Evolutionary conservation across 2,329 filamentous ascomycete genomes (phyloP), one percentile per base, ranked within the genome.

Genomic region (Monilinia fructigena): DNA sequence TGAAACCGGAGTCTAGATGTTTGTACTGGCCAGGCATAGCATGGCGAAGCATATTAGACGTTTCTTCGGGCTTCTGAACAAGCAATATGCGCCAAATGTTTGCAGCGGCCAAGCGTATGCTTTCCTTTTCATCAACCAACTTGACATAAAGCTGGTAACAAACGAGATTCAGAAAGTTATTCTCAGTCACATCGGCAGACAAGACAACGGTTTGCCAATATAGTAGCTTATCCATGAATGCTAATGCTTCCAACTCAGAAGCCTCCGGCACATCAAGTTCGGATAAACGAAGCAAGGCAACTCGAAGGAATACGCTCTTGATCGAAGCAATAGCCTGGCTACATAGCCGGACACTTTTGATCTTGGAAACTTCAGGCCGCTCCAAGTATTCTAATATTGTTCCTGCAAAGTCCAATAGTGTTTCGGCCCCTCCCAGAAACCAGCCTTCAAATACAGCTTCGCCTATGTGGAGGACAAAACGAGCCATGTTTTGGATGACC

Each of bases 181-280:
- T 86, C 55, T 97, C 92, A 8, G 85, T 82, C 3, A 91, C 89
- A 20, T 95, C 86, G 4, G 89, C 87, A 2, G 88, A 89, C 20
- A 99, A 81, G 20, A 99, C 87, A 23, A 97, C 91, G 26, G 92
- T 93, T 76, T 98, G 95, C 95, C 95, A 99, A 77, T 97, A 98
- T 0, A 92, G 87, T 73, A 99, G 86, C 75, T 93, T 94, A 68
- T 91, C 85, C 77, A 99, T 85, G 67, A 96, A 92, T 0, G 84
- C 80, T 35, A 89, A 83, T 0, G 88, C 86, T 58, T 92, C 88
- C 8, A 79, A 76, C 66, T 89, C 85, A 3, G 83, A 79, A 1
- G 81, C 82, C 63, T 86, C 81, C 0, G 83, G 78, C 45, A 89
- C 88, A 60, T 96, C 91, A 62, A 93, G 83, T 72, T 97, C 92